These are phyloP conservation scores for Vicia sativa DNA, from an alignment of 306 rosid genomes.

Conservation along the genomic window DNA sequence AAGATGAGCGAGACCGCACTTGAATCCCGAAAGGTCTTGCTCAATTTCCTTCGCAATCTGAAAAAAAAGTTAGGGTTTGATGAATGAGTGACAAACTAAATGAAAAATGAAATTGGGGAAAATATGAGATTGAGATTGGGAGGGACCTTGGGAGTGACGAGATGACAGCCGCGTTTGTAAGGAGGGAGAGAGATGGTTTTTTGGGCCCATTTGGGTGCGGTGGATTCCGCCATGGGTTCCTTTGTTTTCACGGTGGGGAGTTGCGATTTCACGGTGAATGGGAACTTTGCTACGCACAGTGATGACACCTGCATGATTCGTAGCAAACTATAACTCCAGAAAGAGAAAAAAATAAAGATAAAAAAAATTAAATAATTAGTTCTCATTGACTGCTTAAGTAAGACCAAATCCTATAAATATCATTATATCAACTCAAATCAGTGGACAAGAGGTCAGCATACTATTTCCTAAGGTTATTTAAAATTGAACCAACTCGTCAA, in stretches of 20 bases:
- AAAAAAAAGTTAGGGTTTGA: slow-evolving; percentile 36
- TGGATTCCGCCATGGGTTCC: slow-evolving; percentile 52
- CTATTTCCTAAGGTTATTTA: no score
- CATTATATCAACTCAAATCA: not conserved
- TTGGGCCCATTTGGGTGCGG: slow-evolving; percentile 89
- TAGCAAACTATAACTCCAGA: not conserved
- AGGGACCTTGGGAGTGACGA: slow-evolving; percentile 77
- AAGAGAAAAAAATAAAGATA: not conserved
- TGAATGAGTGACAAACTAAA: not conserved
- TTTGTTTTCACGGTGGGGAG: slow-evolving; percentile 32
- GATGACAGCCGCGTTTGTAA: slow-evolving; percentile 82
- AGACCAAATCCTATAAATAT: not conserved
- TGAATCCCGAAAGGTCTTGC: slow-evolving; percentile 80
- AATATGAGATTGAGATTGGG: slow-evolving; percentile 1
- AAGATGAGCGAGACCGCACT: slow-evolving; percentile 93
- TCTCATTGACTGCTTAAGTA: not conserved
- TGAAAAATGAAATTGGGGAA: not conserved
- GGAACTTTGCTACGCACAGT: slow-evolving; percentile 28
- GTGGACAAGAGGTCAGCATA: not conserved
- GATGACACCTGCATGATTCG: slow-evolving; percentile 45
- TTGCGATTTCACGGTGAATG: slow-evolving; percentile 39
- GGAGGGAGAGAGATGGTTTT: slow-evolving; percentile 78
- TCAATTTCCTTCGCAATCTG: slow-evolving; percentile 81
- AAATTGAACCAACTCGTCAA: no score
- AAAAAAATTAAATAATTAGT: not conserved